Evolutionary conservation across 176 grass and related monocot genomes (phyloP).

Genomic region (Raddia guianensis): DNA sequence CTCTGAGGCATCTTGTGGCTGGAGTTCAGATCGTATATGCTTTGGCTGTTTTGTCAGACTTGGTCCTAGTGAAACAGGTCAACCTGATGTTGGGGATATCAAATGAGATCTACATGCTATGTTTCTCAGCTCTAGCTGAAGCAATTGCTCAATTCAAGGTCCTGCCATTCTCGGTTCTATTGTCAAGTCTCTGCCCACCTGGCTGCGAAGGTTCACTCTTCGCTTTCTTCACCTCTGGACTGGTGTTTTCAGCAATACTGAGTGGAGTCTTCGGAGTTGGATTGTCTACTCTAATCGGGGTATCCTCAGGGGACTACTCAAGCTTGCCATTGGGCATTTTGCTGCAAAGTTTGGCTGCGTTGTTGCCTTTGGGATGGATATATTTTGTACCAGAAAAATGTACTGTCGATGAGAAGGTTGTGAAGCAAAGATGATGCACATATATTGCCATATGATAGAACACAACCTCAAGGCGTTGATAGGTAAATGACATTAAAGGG

Average conservation of each 20-base stretch:
- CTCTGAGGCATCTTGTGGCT: slow-evolving; percentile 54
- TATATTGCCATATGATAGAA: background rate
- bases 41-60: slow-evolving; percentile 64
- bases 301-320: slow-evolving; percentile 66
- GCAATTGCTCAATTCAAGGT: slow-evolving; percentile 93
- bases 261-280: slow-evolving; percentile 71
- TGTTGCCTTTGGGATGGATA: slow-evolving; percentile 80
- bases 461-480: slow-evolving; percentile 20
- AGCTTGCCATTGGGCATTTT: slow-evolving; percentile 67
- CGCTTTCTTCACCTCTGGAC: slow-evolving; percentile 77
- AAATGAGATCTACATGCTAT: slow-evolving; percentile 69
- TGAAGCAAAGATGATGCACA: slow-evolving; percentile 41
- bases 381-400: slow-evolving; percentile 56
- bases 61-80: slow-evolving; percentile 77
- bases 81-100: slow-evolving; percentile 77
- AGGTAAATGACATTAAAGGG: slow-evolving; percentile 32
- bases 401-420: slow-evolving; percentile 45
- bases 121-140: slow-evolving; percentile 77
- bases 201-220: slow-evolving; percentile 85
- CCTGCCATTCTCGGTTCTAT: slow-evolving; percentile 71
- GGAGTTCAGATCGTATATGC: slow-evolving; percentile 73
- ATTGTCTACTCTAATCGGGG: slow-evolving; percentile 65
- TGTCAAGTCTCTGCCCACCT: slow-evolving; percentile 68
- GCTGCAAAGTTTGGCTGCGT: slow-evolving; percentile 72
- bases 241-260: slow-evolving; percentile 78